Conservation (phyloP, 495 filamentous ascomycete species). For the Penicillium pancosmium region DNA sequence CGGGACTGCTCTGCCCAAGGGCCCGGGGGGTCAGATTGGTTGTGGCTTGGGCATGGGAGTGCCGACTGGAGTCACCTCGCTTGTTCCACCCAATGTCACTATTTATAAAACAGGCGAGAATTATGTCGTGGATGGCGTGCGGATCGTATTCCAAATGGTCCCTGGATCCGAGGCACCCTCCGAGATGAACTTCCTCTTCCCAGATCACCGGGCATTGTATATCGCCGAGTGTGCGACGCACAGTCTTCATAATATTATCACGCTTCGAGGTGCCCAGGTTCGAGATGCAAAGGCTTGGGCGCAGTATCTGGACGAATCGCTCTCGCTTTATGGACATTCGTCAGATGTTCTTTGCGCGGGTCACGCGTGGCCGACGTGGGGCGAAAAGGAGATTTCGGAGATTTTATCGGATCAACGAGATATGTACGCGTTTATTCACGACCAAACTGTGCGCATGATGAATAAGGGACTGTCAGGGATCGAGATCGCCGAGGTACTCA, state of each 20-base stretch:
- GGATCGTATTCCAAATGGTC: conserved; percentile 30
- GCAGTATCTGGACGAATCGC: conserved; percentile 25
- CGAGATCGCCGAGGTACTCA: conserved; percentile 40
- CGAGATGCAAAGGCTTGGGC: conserved; percentile 28
- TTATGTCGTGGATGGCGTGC: conserved; percentile 21
- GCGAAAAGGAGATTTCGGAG: conserved; percentile 15
- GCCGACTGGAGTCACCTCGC: conserved; percentile 13
- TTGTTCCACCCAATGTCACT: conserved; percentile 24
- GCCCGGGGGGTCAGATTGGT: conserved; percentile 20
- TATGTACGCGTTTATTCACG: conserved; percentile 39
- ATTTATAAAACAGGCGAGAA: conserved; percentile 22
- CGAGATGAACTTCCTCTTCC: conserved; percentile 32
- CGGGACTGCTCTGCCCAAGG: conserved; percentile 15
- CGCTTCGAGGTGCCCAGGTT: conserved; percentile 28
- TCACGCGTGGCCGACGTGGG: conserved; percentile 38
- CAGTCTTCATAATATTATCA: conserved; percentile 29
- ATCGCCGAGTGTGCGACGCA: conserved; percentile 30
- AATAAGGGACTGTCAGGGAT: conserved; percentile 30
- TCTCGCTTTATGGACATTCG: conserved; percentile 15
- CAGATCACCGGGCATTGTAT: conserved; percentile 22
- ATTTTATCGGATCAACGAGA: conserved; percentile 33
- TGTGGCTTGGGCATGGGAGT: conserved; percentile 24
- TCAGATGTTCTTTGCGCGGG: conserved; percentile 26
- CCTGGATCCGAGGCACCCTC: conserved; percentile 28
- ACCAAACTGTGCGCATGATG: conserved; percentile 37